These are phyloP conservation scores for Boletus patriciae DNA, from an alignment of 768 basidiomycete genomes.

Conservation along the genomic window DNA sequence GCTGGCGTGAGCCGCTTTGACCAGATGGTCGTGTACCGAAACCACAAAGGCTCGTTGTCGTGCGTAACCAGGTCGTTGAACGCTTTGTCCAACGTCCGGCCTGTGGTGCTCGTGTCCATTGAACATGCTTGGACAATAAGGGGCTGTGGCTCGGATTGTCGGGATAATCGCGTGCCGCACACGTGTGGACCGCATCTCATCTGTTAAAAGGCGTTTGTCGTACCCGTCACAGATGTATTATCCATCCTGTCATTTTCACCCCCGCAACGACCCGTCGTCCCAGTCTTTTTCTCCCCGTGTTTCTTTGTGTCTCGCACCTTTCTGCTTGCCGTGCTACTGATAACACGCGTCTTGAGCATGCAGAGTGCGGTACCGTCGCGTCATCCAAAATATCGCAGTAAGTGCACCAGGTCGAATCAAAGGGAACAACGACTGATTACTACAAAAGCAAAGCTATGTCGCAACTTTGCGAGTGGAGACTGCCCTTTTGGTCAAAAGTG, in stretches of 20 bases:
- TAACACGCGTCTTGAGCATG: slow-evolving; percentile 7
- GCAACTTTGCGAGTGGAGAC: slow-evolving; percentile 36
- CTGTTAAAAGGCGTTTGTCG: slow-evolving; percentile 29
- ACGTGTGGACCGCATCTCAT: slow-evolving; percentile 34
- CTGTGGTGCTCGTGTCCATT: not conserved
- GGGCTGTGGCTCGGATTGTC: slow-evolving; percentile 12
- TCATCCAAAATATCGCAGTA: slow-evolving; percentile 34
- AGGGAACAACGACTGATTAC: not conserved
- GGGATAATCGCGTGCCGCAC: slow-evolving; percentile 34
- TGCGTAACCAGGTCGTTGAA: slow-evolving; percentile 1
- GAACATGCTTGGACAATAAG: slow-evolving; percentile 18
- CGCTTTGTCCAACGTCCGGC: slow-evolving; percentile 13
- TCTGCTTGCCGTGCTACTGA: not conserved
- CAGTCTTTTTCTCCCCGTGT: not conserved
- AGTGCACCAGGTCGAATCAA: slow-evolving; percentile 15
- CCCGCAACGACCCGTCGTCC: not conserved
- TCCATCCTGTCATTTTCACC: slow-evolving; percentile 10
- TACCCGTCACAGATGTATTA: slow-evolving; percentile 24
- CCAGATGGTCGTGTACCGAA: not conserved
- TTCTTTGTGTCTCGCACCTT: not conserved
- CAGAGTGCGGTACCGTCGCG: slow-evolving; percentile 10
- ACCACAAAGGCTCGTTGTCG: not conserved
- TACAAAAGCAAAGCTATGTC: slow-evolving; percentile 37
- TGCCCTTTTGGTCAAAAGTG: slow-evolving; percentile 41
- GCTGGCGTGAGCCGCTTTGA: slow-evolving; percentile 3